A percentile compares a stretch with the other conserved stretches of the same genome.
These are phyloP conservation scores for Vigna reflexopilosa DNA, from an alignment of 306 rosid genomes.

Conservation along the genomic window DNA sequence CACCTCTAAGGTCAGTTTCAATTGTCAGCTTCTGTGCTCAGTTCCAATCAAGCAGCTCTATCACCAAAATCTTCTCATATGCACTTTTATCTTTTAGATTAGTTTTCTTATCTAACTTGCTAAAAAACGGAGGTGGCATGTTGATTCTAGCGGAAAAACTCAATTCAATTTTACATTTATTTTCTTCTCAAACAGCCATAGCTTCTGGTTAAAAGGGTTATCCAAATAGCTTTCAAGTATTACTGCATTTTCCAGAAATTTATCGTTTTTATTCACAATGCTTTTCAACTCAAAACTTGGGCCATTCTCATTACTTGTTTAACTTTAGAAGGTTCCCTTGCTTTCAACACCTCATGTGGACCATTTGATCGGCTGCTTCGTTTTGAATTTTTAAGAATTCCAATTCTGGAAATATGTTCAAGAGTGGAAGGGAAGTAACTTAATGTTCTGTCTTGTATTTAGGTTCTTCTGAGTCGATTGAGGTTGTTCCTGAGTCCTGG, in stretches of 20 bases:
- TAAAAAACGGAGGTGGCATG: too few species aligned
- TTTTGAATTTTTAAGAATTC: not conserved
- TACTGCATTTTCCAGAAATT: not conserved
- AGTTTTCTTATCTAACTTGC: too few species aligned
- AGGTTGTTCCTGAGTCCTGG: constrained; percentile 89
- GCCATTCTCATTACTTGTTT: not conserved
- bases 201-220: not conserved
- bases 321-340: not conserved
- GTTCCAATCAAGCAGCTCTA: not conserved
- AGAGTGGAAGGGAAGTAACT: not conserved
- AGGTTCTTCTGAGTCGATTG: constrained; percentile 86
- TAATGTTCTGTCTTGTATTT: constrained; percentile 43
- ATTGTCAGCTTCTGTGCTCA: not conserved
- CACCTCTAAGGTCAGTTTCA: not conserved
- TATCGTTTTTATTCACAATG: not conserved
- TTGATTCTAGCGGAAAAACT: too few species aligned
- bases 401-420: not conserved
- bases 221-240: not conserved
- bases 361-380: not conserved
- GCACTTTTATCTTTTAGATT: too few species aligned
- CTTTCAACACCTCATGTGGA: not conserved
- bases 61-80: too few species aligned
- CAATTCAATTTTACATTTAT: too few species aligned
- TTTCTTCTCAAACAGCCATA: not conserved
- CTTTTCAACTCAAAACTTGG: not conserved